These are phyloP conservation scores for Penicillium atrosanguineum DNA, from an alignment of 495 filamentous ascomycete species.

Conservation along the genomic window DNA sequence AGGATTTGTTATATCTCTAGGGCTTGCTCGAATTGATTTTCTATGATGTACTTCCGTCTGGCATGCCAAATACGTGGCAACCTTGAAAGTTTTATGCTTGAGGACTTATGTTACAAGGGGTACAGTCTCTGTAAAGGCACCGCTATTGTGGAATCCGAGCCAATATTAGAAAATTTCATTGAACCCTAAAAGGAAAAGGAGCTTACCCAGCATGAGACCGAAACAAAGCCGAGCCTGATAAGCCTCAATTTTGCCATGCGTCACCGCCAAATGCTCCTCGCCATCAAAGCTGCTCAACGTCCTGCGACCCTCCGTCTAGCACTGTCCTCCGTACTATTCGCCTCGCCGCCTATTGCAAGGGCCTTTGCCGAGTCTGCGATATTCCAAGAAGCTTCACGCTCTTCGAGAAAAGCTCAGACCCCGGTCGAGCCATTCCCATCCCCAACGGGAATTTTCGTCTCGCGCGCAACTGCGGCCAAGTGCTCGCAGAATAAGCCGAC, in stretches of 20 bases:
- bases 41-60: too few relatives aligned
- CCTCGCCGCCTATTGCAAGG: neutral
- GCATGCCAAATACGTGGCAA: too few relatives aligned
- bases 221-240: constrained; percentile 3
- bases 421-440: constrained; percentile 10
- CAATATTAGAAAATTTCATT: too few relatives aligned
- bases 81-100: too few relatives aligned
- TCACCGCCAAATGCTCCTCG: constrained; percentile 20
- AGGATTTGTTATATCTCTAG: too few relatives aligned
- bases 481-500: constrained; percentile 19
- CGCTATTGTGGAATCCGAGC: too few relatives aligned
- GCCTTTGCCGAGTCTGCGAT: neutral
- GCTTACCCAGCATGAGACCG: too few relatives aligned
- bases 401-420: neutral
- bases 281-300: constrained; percentile 17
- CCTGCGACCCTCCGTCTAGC: neutral
- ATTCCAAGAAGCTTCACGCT: neutral
- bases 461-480: constrained; percentile 18
- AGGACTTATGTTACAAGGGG: too few relatives aligned
- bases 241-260: constrained; percentile 14
- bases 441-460: constrained; percentile 24
- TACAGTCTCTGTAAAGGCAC: too few relatives aligned
- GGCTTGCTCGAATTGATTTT: too few relatives aligned
- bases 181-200: neutral
- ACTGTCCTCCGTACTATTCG: neutral